These are phyloP conservation scores for Leucogyrophana mollusca DNA, from an alignment of 768 basidiomycete species.

Conservation along the genomic window DNA sequence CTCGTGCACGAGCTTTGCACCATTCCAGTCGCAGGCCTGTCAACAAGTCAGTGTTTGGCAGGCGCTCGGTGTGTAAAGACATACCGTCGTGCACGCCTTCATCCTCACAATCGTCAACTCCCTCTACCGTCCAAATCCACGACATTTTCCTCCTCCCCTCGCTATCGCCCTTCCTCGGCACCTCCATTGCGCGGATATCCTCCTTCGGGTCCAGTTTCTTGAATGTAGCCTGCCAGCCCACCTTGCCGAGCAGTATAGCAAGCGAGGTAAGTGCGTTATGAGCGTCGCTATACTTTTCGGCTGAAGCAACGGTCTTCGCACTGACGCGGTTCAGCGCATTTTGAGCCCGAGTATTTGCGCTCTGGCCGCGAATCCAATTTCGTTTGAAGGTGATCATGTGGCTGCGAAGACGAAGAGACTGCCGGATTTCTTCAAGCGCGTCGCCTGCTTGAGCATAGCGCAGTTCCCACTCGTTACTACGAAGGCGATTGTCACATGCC, in stretches of 20 bases:
- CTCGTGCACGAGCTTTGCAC: background rate
- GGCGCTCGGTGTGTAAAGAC: background rate
- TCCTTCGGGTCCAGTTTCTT: background rate
- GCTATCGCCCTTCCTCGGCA: no score
- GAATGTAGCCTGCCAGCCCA: background rate
- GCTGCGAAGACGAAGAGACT: background rate
- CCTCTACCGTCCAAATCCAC: background rate
- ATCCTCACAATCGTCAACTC: background rate
- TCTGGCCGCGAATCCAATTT: background rate
- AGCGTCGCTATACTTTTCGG: conserved; percentile 6
- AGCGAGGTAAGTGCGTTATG: conserved; percentile 3
- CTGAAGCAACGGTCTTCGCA: no score
- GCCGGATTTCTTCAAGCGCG: background rate
- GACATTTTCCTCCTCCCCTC: background rate
- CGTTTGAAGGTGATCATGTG: background rate
- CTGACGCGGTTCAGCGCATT: background rate
- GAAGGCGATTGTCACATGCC: background rate
- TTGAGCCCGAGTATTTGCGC: background rate
- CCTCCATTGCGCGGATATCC: background rate
- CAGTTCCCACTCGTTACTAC: conserved; percentile 6
- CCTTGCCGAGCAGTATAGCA: background rate
- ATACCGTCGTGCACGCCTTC: background rate
- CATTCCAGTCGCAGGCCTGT: background rate
- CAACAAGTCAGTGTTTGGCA: background rate
- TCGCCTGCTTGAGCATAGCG: background rate